Evolutionary conservation across 306 rosid genomes (phyloP).

Genomic region (Casuarina equisetifolia): DNA sequence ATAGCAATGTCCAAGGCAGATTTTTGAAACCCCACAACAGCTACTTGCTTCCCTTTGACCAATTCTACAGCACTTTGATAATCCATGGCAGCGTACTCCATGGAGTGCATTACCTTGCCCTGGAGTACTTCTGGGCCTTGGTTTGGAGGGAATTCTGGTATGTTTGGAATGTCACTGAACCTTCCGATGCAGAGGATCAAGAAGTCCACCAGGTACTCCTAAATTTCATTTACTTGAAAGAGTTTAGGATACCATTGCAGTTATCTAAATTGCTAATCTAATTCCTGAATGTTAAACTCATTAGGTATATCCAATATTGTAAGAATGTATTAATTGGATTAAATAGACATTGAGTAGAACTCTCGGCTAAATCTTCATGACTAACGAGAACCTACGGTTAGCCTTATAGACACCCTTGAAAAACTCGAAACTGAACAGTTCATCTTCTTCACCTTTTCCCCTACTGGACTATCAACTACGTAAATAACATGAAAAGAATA

Average conservation of each 20-base stretch:
- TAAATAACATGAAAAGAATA: background rate
- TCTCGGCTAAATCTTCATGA: too few species aligned
- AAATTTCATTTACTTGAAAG: background rate
- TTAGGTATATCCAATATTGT: too few species aligned
- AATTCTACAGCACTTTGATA: conserved; percentile 31
- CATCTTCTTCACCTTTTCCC: background rate
- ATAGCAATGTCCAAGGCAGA: conserved; percentile 59
- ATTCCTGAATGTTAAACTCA: too few species aligned
- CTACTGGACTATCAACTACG: background rate
- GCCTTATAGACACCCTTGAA: too few species aligned
- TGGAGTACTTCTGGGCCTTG: conserved; percentile 52
- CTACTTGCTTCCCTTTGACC: conserved; percentile 45
- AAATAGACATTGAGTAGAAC: background rate
- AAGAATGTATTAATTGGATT: too few species aligned
- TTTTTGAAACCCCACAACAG: conserved; percentile 66
- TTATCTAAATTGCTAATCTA: too few species aligned
- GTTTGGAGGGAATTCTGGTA: conserved; percentile 62
- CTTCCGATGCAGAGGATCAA: conserved; percentile 71
- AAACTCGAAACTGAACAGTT: too few species aligned
- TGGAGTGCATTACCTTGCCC: conserved; percentile 57
- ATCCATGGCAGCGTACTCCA: conserved; percentile 56
- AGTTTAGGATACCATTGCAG: background rate
- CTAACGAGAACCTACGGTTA: too few species aligned
- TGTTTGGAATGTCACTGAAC: conserved; percentile 68
- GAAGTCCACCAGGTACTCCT: conserved; percentile 58